These are phyloP conservation scores for Nakaseomyces delphensis DNA, from an alignment of 1,139 yeast species.

Conservation along the genomic window DNA sequence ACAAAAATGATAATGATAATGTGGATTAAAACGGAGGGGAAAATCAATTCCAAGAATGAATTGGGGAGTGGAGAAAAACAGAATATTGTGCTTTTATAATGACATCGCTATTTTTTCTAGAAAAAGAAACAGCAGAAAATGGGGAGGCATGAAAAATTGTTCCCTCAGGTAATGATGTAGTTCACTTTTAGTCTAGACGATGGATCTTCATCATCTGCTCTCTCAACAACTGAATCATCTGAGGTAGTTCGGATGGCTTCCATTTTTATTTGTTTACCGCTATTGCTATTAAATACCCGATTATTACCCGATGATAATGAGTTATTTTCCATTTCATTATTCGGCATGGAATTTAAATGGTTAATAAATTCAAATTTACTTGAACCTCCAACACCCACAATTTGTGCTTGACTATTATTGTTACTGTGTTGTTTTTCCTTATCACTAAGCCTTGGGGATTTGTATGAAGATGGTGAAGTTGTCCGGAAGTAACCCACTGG, in stretches of 20 bases:
- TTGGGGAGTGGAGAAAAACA: no score
- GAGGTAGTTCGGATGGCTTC: neutral
- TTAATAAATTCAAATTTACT: neutral
- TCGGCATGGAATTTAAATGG: neutral
- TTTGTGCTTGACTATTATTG: neutral
- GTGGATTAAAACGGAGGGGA: no score
- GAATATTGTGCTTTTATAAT: neutral
- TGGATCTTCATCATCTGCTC: slow-evolving; percentile 1
- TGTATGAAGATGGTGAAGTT: slow-evolving; percentile 5
- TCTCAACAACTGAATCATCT: neutral
- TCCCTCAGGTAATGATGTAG: neutral
- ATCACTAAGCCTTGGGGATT: neutral
- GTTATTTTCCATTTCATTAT: neutral
- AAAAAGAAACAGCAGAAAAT: neutral
- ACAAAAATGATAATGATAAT: no score
- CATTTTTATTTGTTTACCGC: neutral
- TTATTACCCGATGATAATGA: neutral
- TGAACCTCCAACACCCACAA: neutral
- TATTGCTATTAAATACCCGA: neutral
- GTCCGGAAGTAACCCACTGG: slow-evolving; percentile 4
- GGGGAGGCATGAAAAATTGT: neutral
- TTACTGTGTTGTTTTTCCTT: neutral
- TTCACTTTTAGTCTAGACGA: slow-evolving; percentile 3
- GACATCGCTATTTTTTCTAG: neutral
- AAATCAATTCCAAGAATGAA: no score